These are phyloP conservation scores for Metrosideros polymorpha DNA, from an alignment of 441 rosid species.

Conservation along the genomic window DNA sequence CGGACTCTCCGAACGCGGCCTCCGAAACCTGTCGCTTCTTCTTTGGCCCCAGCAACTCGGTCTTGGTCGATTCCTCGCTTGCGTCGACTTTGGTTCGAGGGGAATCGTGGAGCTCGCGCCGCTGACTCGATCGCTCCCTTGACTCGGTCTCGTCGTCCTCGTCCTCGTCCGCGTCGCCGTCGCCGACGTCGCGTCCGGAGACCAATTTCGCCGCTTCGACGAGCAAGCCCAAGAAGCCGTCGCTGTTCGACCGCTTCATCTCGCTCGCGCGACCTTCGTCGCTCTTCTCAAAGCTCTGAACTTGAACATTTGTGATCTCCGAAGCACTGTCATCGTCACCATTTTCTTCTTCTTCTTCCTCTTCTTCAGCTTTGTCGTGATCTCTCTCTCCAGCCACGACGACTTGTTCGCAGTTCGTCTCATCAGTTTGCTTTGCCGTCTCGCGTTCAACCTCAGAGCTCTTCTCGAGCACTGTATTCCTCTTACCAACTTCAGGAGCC, in stretches of 20 bases:
- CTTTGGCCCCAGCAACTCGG: not conserved
- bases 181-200: not conserved
- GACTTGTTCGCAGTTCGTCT: not conserved
- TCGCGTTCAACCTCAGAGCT: not conserved
- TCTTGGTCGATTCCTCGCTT: not conserved
- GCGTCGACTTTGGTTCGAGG: not conserved
- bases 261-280: not conserved
- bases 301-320: constrained; percentile 6
- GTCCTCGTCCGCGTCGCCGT: not conserved
- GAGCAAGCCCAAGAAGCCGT: constrained; percentile 13
- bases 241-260: not conserved
- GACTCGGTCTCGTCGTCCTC: not conserved
- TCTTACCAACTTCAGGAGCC: not conserved
- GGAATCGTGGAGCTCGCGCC: not conserved
- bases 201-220: constrained; percentile 23
- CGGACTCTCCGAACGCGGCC: not conserved
- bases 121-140: not conserved
- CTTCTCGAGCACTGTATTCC: not conserved
- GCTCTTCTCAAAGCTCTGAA: not conserved
- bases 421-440: not conserved
- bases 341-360: not conserved
- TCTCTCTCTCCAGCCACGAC: not conserved
- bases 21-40: not conserved
- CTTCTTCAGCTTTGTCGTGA: not conserved
- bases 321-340: not conserved